phyloP scores from a whole-genome alignment of 495 filamentous ascomycete genomes.

The Oidiodendron maius region DNA sequence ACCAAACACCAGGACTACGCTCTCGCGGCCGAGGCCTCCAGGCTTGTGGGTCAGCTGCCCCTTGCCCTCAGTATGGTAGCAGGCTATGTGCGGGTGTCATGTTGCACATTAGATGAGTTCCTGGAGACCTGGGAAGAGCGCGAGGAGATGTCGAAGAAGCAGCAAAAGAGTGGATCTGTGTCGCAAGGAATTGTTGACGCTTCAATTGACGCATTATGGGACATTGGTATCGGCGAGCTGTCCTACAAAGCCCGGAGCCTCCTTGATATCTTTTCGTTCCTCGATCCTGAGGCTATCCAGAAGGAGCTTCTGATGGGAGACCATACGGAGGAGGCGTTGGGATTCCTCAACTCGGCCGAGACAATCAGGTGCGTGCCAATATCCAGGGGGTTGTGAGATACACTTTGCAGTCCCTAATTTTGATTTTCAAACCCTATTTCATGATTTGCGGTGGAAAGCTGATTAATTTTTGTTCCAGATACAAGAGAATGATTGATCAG shows the following conservation, averaged over 20 bases:
- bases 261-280: constrained; percentile 21
- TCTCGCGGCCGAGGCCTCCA: constrained; percentile 13
- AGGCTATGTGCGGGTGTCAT: constrained; percentile 20
- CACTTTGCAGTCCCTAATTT: too few relatives aligned
- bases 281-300: constrained; percentile 18
- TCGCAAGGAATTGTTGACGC: too few relatives aligned
- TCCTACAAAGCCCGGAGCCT: constrained; percentile 13
- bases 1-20: not conserved
- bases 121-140: constrained; percentile 24
- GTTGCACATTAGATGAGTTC: constrained; percentile 17
- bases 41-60: constrained; percentile 15
- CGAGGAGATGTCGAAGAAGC: not conserved
- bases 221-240: constrained; percentile 23
- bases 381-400: not conserved
- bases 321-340: constrained; percentile 19
- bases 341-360: constrained; percentile 15
- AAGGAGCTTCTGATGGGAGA: constrained; percentile 18
- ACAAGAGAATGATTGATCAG: constrained; percentile 3
- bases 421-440: too few relatives aligned
- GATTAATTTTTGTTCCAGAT: too few relatives aligned
- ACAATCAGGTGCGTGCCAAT: constrained; percentile 8
- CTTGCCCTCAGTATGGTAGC: constrained; percentile 21
- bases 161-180: too few relatives aligned
- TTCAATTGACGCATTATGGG: constrained; percentile 6
- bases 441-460: too few relatives aligned